Base-by-base conservation (phyloP, 345 rosid genomes). In the Gossypium bickii region DNA sequence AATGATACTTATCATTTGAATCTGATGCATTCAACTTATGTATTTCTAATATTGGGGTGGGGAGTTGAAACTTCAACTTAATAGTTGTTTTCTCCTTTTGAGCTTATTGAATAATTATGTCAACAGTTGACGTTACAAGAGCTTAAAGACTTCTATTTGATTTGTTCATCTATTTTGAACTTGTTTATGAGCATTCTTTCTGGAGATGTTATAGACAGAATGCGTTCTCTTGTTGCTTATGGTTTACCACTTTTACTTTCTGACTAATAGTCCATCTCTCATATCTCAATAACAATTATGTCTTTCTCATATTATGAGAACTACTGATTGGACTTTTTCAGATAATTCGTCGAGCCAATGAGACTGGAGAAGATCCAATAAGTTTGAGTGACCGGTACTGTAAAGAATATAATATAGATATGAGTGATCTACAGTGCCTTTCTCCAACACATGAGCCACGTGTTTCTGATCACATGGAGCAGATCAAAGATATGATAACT, bases 271-370 rank as follows among this genome's bases (percentile, higher is more conserved):
- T 22, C 2, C 56, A 45, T 58, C 38, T 12, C 22, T 9, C 55
- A 20, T 72, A 52, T 48, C 27, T 38, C 34, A 66, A 66, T 4
- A 20, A 12, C 24, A 3, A 12, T 29, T 71, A 13, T 38, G 20
- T 22, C 38, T 44, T 44, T 10, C 4, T 57, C 12, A 7, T 56
- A 41, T 63, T 38, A 7, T 45, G 29, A 20, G 11, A 52, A 15
- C 61, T 80, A 67, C 24, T 67, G 8, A 52, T 41, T 79, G 51
- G 27, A 48, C 38, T 64, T 9, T 83, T 48, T 12, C 83, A 93
- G 98, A 91, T 94, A 73, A 94, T 92, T 78, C 80, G 80, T 5
- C 85, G 97, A 61, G 90, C 98, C 15, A 91, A 89, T 80, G 89
- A 91, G 71, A 44, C 45, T 52, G 86, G 80, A 24, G 90, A 85